Evolutionary conservation across 2,329 filamentous ascomycete species (phyloP).

Genomic region (Xylaria digitata): DNA sequence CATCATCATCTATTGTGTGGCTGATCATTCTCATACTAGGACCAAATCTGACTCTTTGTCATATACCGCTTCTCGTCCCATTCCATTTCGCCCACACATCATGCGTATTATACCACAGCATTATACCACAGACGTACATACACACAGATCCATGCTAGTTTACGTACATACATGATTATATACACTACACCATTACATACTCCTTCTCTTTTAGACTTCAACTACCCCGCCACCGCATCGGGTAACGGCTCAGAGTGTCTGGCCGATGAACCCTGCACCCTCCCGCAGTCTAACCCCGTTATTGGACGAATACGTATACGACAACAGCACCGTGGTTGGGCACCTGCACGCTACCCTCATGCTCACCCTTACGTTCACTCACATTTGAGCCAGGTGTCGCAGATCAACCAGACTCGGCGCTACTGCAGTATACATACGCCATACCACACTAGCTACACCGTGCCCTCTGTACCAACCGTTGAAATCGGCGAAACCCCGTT

Average conservation of each 20-base stretch:
- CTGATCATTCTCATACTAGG: conserved; percentile 4
- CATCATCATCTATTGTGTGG: conserved; percentile 18
- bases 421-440: neutral
- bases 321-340: neutral
- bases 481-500: conserved; percentile 3
- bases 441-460: neutral
- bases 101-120: neutral
- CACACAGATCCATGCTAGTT: too few species aligned
- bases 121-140: too few species aligned
- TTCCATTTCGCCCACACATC: conserved; percentile 1
- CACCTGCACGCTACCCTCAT: neutral
- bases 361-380: too few species aligned
- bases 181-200: too few species aligned
- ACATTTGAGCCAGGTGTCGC: neutral
- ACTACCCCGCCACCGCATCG: conserved; percentile 26
- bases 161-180: too few species aligned
- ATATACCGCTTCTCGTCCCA: neutral
- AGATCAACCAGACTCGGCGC: conserved; percentile 10
- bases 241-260: conserved; percentile 18
- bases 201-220: neutral
- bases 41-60: conserved; percentile 5
- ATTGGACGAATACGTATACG: conserved; percentile 27
- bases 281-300: conserved; percentile 4
- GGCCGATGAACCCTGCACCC: conserved; percentile 14
- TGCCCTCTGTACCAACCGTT: neutral